phyloP scores from a whole-genome alignment of 371 early-diverging fungal genomes.

The Lichtheimia ornata region DNA sequence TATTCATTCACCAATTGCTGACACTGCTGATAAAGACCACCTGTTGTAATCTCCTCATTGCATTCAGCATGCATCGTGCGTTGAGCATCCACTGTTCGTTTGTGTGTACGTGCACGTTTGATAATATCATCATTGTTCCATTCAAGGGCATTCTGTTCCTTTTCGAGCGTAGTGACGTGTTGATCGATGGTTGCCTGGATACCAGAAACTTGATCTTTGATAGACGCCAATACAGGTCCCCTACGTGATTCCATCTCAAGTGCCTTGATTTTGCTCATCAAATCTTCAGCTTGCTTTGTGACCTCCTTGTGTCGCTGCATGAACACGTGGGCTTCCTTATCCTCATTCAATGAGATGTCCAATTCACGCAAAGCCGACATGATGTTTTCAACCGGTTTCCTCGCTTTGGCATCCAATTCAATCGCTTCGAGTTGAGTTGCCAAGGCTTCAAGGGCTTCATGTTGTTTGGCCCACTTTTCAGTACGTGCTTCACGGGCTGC shows the following conservation, averaged over 20 bases:
- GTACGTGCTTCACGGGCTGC: slow-evolving; percentile 2
- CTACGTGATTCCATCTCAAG: too few species aligned
- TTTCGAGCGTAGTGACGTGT: background rate
- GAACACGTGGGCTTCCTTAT: background rate
- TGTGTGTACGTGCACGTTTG: background rate
- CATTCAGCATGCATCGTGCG: too few species aligned
- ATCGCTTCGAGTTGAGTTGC: background rate
- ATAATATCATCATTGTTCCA: background rate
- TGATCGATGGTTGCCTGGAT: too few species aligned
- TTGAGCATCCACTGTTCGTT: too few species aligned
- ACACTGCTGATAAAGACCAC: background rate
- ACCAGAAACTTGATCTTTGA: too few species aligned
- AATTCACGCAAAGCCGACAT: background rate
- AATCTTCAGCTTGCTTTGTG: too few species aligned
- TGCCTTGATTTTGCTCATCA: too few species aligned
- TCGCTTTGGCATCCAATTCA: background rate
- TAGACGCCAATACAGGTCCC: too few species aligned
- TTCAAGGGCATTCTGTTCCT: background rate
- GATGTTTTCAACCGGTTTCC: background rate
- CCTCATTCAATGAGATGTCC: too few species aligned
- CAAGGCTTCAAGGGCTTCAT: slow-evolving; percentile 6
- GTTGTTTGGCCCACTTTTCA: slow-evolving; percentile 8
- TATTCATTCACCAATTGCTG: slow-evolving; percentile 1
- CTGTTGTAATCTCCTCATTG: too few species aligned
- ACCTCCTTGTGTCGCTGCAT: slow-evolving; percentile 1